Evolutionary conservation across 352 stramenopile genomes (phyloP), one percentile per base, ranked within the genome.

Genomic region (Globisporangium nunn): DNA sequence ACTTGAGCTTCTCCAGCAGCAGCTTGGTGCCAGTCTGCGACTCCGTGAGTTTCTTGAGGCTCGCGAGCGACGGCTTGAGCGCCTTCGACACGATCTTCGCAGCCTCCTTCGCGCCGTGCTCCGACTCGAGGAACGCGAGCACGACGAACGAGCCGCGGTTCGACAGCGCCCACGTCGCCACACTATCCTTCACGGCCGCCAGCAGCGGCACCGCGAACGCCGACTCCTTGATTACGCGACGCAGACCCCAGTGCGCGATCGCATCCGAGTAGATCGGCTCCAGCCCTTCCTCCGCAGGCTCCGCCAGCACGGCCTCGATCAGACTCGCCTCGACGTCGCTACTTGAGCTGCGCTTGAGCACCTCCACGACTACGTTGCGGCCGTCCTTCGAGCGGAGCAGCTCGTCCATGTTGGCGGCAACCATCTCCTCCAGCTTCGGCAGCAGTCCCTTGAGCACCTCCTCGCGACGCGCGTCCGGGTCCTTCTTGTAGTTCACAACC

Each of bases 401-500:
- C 10, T 68, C 77, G 37, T 59, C 66, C 53, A 75, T 72, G 56
- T 94, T 79, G 45, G 71, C 74, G 7, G 53, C 57, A 48, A 82
- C 89, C 68, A 94, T 81, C 17, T 87, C 79, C 57, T 92, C 75
- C n/a, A 94, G 69, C 64, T 92, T 90, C 28, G 85, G 75, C 60
- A 90, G 53, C 58, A 92, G 58, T 45, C 81, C 81, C 62, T 89
- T 87, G 40, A 92, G 64, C 29, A 93, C 55, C 62, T 93, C 83
- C 40, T 88, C 74, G 39, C 81, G 79, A 71, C 83, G 82, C 48
- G 75, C 69, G 1, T 83, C 70, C 23, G 85, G 85, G 62, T 92
- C 76, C 62, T 95, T 95, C 74, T 93, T 93, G 80, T 95, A 95
- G 64, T 93, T 95, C 41, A 93, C 78, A 10, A 91, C 63, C 33